Evolutionary conservation across 192 early-diverging fungal genomes (phyloP), one percentile per base, ranked within the genome.

Genomic region (Dissophora globulifera): DNA sequence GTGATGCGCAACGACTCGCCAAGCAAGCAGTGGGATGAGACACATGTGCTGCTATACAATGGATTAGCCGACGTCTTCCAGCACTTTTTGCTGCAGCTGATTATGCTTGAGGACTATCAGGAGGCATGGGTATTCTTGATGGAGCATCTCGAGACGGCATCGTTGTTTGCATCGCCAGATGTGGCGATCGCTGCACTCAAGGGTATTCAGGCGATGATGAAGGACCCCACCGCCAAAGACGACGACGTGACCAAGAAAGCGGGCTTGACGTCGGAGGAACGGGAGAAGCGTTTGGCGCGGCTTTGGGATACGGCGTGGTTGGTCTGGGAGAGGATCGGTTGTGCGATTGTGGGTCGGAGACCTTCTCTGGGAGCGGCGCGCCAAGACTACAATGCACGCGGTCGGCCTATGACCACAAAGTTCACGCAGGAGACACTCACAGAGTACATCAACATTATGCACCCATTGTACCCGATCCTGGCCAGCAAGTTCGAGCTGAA

Each of bases 1-100:
- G 81, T 79, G 13, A 82, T 75, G 67, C 52, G 69, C 19, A 63
- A 67, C 19, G 67, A 80, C 45, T 80, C 82, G 22, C 75, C 82
- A 10, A 58, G 78, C 50, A 96, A 96, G 62, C 92, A 93, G 62
- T 96, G 94, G 94, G 93, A 96, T 64, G 94, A 96, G 69, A 94
- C 94, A 0, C 93, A 93, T 43, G 90, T 92, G 0, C 67, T 94
- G 2, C 88, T 93, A 7, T 69, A 93, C 8, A 85, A 74, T 55
- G 93, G 94, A 6, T 80, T 94, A 16, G 82, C 90, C 7, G 88
- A 83, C 22, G 87, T 87, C 26, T 85, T 93, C 29, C 69, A 87
- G 29, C 85, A 89, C 22, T 92, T 93, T 67, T 79, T 94, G 25
- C 67, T 79, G 0, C 78, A 88, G 2, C 58, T 95, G 1, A 79